phyloP scores from a whole-genome alignment of 805 yeast species.

The Cyberlindnera euphorbiiphila region DNA sequence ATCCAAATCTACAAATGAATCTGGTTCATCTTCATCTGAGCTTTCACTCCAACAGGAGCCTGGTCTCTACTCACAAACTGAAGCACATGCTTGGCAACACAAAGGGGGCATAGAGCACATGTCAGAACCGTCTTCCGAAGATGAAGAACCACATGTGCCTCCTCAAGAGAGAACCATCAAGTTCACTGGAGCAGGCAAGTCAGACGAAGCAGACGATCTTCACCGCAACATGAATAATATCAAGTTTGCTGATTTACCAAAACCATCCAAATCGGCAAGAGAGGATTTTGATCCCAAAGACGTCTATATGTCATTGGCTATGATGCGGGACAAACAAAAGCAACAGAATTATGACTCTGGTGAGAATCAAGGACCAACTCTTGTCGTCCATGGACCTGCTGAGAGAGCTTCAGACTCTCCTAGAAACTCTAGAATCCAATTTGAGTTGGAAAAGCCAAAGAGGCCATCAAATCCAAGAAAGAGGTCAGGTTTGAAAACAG shows the following conservation, averaged over 20 bases:
- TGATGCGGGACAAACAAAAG: conserved; percentile 59
- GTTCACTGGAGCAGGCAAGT: too few species aligned
- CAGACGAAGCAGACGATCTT: too few species aligned
- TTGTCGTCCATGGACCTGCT: conserved; percentile 74
- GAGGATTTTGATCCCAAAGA: conserved; percentile 75
- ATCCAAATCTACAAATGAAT: conserved; percentile 7
- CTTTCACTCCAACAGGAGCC: conserved; percentile 7
- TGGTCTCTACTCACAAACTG: conserved; percentile 11
- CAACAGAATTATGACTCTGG: conserved; percentile 31
- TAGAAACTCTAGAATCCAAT: conserved; percentile 27
- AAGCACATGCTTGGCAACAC: conserved; percentile 6
- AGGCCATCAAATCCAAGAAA: conserved; percentile 15
- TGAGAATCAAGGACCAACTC: conserved; percentile 71
- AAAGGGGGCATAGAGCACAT: conserved; percentile 15
- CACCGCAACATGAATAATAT: conserved; percentile 14
- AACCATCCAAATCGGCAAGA: conserved; percentile 24
- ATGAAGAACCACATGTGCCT: conserved; percentile 11
- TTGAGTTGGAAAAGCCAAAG: conserved; percentile 23
- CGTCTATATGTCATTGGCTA: conserved; percentile 76
- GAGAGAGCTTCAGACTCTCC: conserved; percentile 47
- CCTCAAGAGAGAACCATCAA: conserved; percentile 14
- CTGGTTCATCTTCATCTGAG: conserved; percentile 21
- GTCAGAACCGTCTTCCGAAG: conserved; percentile 27
- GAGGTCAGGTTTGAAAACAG: conserved; percentile 18
- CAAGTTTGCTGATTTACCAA: conserved; percentile 25